Percentiles rank a stretch among this genome's conserved stretches.
Evolutionary conservation across 345 rosid genomes (phyloP).

Genomic region (Sonneratia caseolaris): DNA sequence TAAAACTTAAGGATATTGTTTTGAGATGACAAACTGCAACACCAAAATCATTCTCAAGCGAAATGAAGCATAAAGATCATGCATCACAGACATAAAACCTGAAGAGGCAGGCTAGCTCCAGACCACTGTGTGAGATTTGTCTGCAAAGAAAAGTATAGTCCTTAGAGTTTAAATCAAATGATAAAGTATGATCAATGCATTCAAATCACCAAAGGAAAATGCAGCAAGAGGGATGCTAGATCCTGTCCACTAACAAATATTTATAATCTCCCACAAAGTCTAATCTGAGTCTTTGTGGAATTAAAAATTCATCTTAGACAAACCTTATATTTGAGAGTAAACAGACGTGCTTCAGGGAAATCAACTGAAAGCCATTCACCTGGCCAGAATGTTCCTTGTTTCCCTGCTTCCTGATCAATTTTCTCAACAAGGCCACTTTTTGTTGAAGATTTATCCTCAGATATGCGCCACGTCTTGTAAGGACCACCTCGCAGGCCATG

Average conservation of each 20-base stretch:
- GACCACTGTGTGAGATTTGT: constrained; percentile 90
- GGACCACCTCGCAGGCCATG: constrained; percentile 98
- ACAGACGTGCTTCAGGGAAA: constrained; percentile 78
- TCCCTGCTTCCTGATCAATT: constrained; percentile 99
- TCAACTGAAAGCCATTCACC: constrained; percentile 92
- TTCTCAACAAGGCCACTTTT: constrained; percentile 95
- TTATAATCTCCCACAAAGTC: background rate
- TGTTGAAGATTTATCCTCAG: constrained; percentile 79
- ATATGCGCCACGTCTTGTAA: constrained; percentile 84
- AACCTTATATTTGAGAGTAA: constrained; percentile 91
- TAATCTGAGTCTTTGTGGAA: background rate
- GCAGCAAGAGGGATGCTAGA: background rate
- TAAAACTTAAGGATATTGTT: background rate
- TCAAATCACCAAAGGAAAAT: background rate
- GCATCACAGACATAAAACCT: constrained; percentile 39
- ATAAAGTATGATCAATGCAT: background rate
- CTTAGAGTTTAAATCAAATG: background rate
- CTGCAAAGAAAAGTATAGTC: constrained; percentile 40
- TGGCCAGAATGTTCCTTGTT: constrained; percentile 94
- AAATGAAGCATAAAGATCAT: background rate
- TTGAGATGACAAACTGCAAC: background rate
- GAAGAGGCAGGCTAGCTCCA: constrained; percentile 94
- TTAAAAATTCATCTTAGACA: constrained; percentile 15
- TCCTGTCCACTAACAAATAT: background rate
- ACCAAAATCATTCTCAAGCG: background rate